Evolutionary conservation across 352 stramenopile species (phyloP).

Genomic region (Phytophthora idaei): DNA sequence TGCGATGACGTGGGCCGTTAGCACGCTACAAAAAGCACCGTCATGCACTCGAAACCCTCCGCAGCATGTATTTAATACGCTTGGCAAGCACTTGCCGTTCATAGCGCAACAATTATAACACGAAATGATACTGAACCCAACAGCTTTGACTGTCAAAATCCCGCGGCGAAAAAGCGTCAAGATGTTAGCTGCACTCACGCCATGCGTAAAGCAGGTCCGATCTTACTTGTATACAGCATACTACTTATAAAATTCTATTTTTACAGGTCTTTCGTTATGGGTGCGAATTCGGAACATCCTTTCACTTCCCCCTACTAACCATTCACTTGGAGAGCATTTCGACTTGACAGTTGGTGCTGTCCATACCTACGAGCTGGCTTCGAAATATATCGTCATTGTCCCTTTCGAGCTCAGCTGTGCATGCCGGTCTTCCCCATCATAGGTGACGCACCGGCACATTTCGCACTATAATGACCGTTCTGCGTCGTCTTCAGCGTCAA

Average conservation of each 20-base stretch:
- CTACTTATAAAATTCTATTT: not conserved
- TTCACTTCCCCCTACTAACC: not conserved
- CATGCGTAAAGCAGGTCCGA: not conserved
- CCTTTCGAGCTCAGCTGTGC: slow-evolving; percentile 14
- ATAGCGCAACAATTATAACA: slow-evolving; percentile 5
- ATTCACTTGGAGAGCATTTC: slow-evolving; percentile 8
- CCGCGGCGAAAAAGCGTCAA: slow-evolving; percentile 8
- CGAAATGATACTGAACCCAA: slow-evolving; percentile 11
- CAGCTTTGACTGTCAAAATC: slow-evolving; percentile 1
- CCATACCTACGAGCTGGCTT: not conserved
- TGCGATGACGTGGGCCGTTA: slow-evolving; percentile 20
- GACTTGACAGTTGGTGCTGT: slow-evolving; percentile 1
- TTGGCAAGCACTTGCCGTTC: not conserved
- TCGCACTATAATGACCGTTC: slow-evolving; percentile 14
- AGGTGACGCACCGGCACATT: slow-evolving; percentile 1
- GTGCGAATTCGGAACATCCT: not conserved
- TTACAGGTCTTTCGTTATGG: not conserved
- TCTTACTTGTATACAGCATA: slow-evolving; percentile 1
- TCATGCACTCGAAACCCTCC: slow-evolving; percentile 12
- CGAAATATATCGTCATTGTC: slow-evolving; percentile 16
- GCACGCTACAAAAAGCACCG: not conserved
- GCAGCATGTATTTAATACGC: not conserved
- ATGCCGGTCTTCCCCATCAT: slow-evolving; percentile 6
- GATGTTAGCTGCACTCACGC: slow-evolving; percentile 13
- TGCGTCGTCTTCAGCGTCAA: slow-evolving; percentile 14